Percentiles rank a stretch among this genome's conserved stretches.
These are phyloP conservation scores for Porodaedalea pini DNA, from an alignment of 1,284 basidiomycete genomes.

Conservation along the genomic window DNA sequence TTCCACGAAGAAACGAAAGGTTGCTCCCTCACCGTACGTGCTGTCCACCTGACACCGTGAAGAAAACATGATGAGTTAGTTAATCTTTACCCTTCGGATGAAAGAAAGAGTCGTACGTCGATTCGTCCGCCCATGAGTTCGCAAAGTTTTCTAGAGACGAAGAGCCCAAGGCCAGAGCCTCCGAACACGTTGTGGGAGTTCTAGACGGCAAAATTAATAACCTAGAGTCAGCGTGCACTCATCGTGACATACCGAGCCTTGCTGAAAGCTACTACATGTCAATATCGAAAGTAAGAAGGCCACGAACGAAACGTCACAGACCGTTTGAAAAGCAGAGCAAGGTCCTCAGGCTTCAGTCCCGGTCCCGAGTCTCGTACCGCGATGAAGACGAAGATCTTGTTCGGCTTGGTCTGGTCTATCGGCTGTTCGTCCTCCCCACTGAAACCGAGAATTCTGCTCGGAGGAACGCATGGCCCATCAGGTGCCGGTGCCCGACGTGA, in stretches of 20 bases:
- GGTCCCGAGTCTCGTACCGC: conserved; percentile 29
- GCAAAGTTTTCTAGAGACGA: conserved; percentile 29
- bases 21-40: conserved; percentile 26
- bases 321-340: conserved; percentile 25
- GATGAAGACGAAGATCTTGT: conserved; percentile 24
- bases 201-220: conserved; percentile 1
- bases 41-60: conserved; percentile 22
- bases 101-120: conserved; percentile 22
- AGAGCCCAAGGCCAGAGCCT: conserved; percentile 29
- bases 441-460: not conserved
- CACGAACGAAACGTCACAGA: conserved; percentile 9
- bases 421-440: conserved; percentile 11
- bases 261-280: conserved; percentile 24
- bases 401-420: conserved; percentile 13
- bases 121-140: conserved; percentile 30
- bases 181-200: conserved; percentile 30
- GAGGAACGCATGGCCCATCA: conserved; percentile 23
- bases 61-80: not conserved
- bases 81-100: not conserved
- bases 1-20: conserved; percentile 29
- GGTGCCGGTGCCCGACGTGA: conserved; percentile 22
- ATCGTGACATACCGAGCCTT: conserved; percentile 23
- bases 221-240: too few relatives aligned
- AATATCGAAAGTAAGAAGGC: not conserved
- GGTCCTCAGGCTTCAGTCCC: conserved; percentile 27